These are phyloP conservation scores for Ormosia emarginata DNA, from an alignment of 306 rosid species.

Conservation along the genomic window DNA sequence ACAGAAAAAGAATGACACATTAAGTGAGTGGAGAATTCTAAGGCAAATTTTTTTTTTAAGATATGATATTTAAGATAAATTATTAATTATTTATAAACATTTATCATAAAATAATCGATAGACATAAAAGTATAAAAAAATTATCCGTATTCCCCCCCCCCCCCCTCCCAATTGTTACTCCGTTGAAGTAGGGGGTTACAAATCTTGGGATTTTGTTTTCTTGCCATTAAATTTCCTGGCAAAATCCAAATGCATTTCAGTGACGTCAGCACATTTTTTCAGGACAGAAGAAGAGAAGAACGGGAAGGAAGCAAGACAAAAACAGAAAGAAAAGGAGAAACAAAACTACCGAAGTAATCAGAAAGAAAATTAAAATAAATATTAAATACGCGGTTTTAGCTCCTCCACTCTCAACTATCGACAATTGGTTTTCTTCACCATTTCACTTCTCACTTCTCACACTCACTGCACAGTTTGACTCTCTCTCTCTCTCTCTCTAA, in stretches of 20 bases:
- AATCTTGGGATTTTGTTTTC: slow-evolving; percentile 13
- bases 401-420: neutral
- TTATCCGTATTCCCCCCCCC: no score
- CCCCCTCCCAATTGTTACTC: neutral
- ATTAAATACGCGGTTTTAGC: slow-evolving; percentile 38
- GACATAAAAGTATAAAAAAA: no score
- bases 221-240: slow-evolving; percentile 4
- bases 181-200: neutral
- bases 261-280: slow-evolving; percentile 25
- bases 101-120: no score
- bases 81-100: no score
- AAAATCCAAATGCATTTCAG: slow-evolving; percentile 9
- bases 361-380: neutral
- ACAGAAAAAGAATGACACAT: no score
- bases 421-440: neutral
- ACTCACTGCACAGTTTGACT: neutral
- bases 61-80: no score
- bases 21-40: neutral
- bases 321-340: neutral
- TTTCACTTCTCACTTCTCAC: neutral
- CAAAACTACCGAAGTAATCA: neutral
- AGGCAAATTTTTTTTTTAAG: no score
- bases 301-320: neutral
- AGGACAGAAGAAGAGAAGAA: neutral
- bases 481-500: neutral